Conservation (phyloP, 805 yeast genomes). For the Candida endomychidarum region DNA sequence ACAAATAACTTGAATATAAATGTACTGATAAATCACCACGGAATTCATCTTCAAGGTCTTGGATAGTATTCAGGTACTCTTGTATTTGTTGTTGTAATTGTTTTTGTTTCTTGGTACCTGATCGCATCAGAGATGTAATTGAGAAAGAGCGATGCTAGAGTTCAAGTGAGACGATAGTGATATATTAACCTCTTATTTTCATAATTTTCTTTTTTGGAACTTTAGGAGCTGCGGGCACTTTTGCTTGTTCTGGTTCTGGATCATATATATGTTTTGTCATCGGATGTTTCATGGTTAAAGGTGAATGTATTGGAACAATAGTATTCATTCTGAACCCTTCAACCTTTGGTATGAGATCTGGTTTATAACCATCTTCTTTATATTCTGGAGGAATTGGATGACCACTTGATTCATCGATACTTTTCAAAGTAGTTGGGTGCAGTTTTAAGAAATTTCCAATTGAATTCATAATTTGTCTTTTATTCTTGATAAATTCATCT, state of each 20-base stretch:
- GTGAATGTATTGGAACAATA: constrained; percentile 85
- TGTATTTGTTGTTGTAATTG: constrained; percentile 7
- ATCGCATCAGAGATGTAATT: background rate
- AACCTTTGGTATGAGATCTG: constrained; percentile 70
- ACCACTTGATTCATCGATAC: constrained; percentile 50
- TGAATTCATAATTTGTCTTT: constrained; percentile 62
- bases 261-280: constrained; percentile 70
- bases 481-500: constrained; percentile 37
- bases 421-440: constrained; percentile 67
- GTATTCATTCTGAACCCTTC: constrained; percentile 83
- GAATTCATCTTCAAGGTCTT: constrained; percentile 47
- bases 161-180: too few species aligned
- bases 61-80: constrained; percentile 25
- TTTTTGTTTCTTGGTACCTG: background rate
- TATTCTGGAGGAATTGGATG: constrained; percentile 67
- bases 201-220: constrained; percentile 57
- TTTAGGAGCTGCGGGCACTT: constrained; percentile 38
- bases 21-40: constrained; percentile 62
- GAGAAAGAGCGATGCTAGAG: background rate
- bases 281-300: constrained; percentile 80
- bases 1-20: constrained; percentile 56
- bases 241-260: constrained; percentile 44
- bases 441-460: constrained; percentile 60
- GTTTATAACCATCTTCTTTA: constrained; percentile 46
- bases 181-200: constrained; percentile 53